Evolutionary conservation across 805 yeast genomes (phyloP), one percentile per base, ranked within the genome.

Genomic region (Monosporozyma aerobia): DNA sequence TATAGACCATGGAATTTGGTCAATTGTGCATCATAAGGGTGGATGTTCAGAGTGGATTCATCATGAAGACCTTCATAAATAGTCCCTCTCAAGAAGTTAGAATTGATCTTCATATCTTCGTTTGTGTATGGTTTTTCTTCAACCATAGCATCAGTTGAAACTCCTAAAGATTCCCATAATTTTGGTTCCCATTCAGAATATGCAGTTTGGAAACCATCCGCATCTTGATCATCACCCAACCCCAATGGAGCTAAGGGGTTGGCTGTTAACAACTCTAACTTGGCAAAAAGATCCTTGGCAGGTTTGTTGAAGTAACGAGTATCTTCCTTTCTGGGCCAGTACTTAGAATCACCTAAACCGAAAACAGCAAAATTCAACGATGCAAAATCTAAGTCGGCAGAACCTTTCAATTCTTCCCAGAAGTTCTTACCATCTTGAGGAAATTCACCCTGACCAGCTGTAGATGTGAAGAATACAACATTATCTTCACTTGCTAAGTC

Each of bases 291-390:
- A 68, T 90, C 97, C 58, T 77, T 77, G 19, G 85, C 80, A 14
- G 98, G 98, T 68, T 90, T 90, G 75, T 92, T 92, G 73, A 89
- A 92, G 73, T 87, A 92, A 68, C 87, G 92, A 60, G 83, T 82
- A 72, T 92, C 98, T 70, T 92, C 96, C 69, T 88, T 87, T 73
- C 98, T 81, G 61, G 98, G 98, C 98, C 98, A 92, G 74, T 92
- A 90, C 64, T 80, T 80, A 48, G 96, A 84, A 67, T 94, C 98
- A 47, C 99, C 99, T 3, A 94, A 72, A 0, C 99, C 99, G 64
- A 94, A 90, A 0, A 89, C 80, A 7, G 95, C 77, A 62, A 90
- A 76, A 25, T 73, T 70, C 33, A 87, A 61, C 57, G 83, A 83
- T 53, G 77, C 76, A 44, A 92, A 71, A 64, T 87, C 95, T 30